A percentile compares a stretch with the other conserved stretches of the same genome.
phyloP scores from a whole-genome alignment of 805 yeast genomes.

The Cyberlindnera petersonii region DNA sequence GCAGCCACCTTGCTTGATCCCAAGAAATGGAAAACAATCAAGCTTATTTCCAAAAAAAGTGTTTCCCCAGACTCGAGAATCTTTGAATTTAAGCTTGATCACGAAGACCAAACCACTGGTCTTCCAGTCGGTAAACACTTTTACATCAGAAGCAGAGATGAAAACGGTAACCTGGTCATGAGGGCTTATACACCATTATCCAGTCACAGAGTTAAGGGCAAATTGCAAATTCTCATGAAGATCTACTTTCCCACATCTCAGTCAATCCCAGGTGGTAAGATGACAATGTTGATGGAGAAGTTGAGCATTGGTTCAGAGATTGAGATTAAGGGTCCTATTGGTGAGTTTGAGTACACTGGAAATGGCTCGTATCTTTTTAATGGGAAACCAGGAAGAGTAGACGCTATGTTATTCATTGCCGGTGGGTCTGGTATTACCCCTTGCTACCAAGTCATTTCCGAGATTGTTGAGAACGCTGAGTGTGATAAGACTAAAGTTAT shows the following conservation, averaged over 20 bases:
- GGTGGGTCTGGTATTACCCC: slow-evolving; percentile 91
- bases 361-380: slow-evolving; percentile 49
- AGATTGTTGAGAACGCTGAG: slow-evolving; percentile 54
- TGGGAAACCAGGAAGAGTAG: slow-evolving; percentile 32
- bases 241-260: slow-evolving; percentile 30
- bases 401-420: slow-evolving; percentile 50
- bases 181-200: slow-evolving; percentile 35
- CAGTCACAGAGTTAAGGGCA: slow-evolving; percentile 27
- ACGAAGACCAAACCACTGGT: slow-evolving; percentile 31
- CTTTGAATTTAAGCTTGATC: slow-evolving; percentile 30
- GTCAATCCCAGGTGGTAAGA: slow-evolving; percentile 30
- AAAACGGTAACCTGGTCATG: slow-evolving; percentile 27
- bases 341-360: slow-evolving; percentile 50
- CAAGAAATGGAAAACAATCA: slow-evolving; percentile 28
- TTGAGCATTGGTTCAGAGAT: slow-evolving; percentile 48
- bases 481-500: slow-evolving; percentile 55
- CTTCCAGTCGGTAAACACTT: slow-evolving; percentile 33
- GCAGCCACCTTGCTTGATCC: slow-evolving; percentile 27
- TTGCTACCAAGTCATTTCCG: slow-evolving; percentile 69
- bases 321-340: slow-evolving; percentile 72
- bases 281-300: slow-evolving; percentile 30
- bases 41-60: slow-evolving; percentile 21
- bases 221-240: slow-evolving; percentile 30
- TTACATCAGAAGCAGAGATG: slow-evolving; percentile 27
- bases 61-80: slow-evolving; percentile 30